Evolutionary conservation across 2,329 filamentous ascomycete species (phyloP).

Genomic region (Aspergillus eucalypticola): DNA sequence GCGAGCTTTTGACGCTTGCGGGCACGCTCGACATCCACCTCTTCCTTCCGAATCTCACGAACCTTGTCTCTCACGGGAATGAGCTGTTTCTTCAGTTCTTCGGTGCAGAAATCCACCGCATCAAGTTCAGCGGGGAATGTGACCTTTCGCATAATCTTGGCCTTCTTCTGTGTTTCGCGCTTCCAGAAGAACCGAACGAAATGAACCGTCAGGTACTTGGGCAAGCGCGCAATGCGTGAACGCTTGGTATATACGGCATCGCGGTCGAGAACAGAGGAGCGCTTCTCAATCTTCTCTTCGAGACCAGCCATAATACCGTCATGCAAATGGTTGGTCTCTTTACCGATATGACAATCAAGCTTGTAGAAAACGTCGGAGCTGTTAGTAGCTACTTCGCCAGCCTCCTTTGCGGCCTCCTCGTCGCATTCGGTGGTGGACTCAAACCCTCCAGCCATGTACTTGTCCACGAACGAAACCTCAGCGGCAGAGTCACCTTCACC

Average conservation of each 20-base stretch:
- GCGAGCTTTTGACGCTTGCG: constrained; percentile 86
- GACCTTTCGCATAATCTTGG: constrained; percentile 99
- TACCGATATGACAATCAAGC: constrained; percentile 92
- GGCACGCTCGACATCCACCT: constrained; percentile 86
- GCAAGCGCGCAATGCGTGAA: constrained; percentile 84
- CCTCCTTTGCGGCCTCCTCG: constrained; percentile 73
- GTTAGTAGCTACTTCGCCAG: constrained; percentile 68
- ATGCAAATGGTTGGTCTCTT: constrained; percentile 80
- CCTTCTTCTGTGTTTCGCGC: constrained; percentile 92
- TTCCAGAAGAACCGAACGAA: constrained; percentile 99
- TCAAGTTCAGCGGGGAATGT: constrained; percentile 94
- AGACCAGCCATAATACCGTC: constrained; percentile 84
- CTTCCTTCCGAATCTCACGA: constrained; percentile 90
- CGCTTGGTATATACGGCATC: constrained; percentile 86
- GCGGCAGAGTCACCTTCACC: constrained; percentile 43
- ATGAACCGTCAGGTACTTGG: constrained; percentile 94
- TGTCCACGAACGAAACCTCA: constrained; percentile 77
- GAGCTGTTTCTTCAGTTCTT: constrained; percentile 78
- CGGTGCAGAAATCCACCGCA: constrained; percentile 90
- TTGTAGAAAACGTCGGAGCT: constrained; percentile 80
- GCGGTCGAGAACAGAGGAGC: constrained; percentile 72
- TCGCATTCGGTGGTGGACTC: constrained; percentile 79
- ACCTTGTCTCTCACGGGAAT: constrained; percentile 96
- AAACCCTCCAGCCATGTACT: constrained; percentile 83
- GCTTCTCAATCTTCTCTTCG: constrained; percentile 88